A percentile compares a stretch with the other conserved stretches of the same genome.
phyloP scores from a whole-genome alignment of 2,329 filamentous ascomycete species.

The Alternaria longipes region DNA sequence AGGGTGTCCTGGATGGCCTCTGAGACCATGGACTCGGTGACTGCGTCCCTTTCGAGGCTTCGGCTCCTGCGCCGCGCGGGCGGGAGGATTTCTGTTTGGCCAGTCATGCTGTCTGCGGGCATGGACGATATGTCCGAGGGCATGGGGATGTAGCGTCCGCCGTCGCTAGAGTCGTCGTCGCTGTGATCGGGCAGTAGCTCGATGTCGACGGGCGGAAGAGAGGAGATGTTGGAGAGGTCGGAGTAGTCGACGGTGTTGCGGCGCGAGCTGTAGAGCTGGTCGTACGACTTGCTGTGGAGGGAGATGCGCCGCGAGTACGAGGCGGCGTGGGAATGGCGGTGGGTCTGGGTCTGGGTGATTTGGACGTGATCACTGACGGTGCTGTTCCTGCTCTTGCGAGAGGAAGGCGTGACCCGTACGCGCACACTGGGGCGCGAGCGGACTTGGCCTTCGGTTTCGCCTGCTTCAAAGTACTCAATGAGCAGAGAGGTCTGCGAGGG shows the following conservation, averaged over 20 bases:
- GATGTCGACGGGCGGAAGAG: conserved; percentile 79
- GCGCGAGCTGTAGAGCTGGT: conserved; percentile 37
- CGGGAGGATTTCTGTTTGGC: conserved; percentile 60
- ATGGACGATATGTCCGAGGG: conserved; percentile 88
- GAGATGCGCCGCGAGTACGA: conserved; percentile 75
- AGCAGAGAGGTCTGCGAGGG: conserved; percentile 86
- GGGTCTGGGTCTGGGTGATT: conserved; percentile 75
- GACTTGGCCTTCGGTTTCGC: conserved; percentile 68
- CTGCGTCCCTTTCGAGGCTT: conserved; percentile 57
- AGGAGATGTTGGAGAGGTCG: conserved; percentile 80
- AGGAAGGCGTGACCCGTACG: conserved; percentile 78
- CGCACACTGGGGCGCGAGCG: conserved; percentile 83
- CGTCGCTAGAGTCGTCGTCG: conserved; percentile 71
- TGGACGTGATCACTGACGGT: conserved; percentile 79
- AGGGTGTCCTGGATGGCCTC: conserved; percentile 56
- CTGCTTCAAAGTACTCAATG: conserved; percentile 93
- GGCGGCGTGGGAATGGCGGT: conserved; percentile 71
- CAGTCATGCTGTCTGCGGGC: conserved; percentile 76
- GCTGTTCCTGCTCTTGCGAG: conserved; percentile 59
- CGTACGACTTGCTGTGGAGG: conserved; percentile 59
- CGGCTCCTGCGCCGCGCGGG: conserved; percentile 60
- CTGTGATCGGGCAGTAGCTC: conserved; percentile 79
- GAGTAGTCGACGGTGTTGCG: conserved; percentile 63
- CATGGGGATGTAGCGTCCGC: conserved; percentile 71
- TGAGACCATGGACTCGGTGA: conserved; percentile 29